phyloP scores from a whole-genome alignment of 2,329 filamentous ascomycete species.

The Raffaelea arxii region DNA sequence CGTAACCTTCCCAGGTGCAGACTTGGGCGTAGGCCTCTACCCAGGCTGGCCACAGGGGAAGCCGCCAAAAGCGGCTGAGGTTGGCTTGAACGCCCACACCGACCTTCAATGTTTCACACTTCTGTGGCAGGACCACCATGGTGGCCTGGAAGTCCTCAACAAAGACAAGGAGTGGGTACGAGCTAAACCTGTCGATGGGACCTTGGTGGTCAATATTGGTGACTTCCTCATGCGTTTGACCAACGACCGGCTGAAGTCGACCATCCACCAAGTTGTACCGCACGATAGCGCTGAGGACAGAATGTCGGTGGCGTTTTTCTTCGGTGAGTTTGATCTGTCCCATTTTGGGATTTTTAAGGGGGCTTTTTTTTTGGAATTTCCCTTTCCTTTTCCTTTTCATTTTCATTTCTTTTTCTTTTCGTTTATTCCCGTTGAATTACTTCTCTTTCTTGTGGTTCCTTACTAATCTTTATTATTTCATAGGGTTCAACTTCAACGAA shows the following conservation, averaged over 20 bases:
- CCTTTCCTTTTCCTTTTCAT: no score
- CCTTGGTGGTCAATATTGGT: slow-evolving; percentile 41
- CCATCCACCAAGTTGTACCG: slow-evolving; percentile 42
- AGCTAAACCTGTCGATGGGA: slow-evolving; percentile 26
- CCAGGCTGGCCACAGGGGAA: slow-evolving; percentile 18
- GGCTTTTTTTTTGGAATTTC: no score
- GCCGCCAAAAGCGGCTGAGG: slow-evolving; percentile 15
- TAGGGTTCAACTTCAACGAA: slow-evolving; percentile 35
- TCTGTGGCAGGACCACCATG: neutral
- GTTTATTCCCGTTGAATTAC: no score
- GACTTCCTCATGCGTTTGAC: slow-evolving; percentile 33
- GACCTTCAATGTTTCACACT: neutral
- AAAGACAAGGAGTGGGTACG: neutral
- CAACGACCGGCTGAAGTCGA: slow-evolving; percentile 14
- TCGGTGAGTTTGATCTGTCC: no score
- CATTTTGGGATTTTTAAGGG: no score
- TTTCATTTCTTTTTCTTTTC: no score
- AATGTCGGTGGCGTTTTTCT: slow-evolving; percentile 49
- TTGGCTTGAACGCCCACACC: slow-evolving; percentile 28
- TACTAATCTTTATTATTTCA: no score
- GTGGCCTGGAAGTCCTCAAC: neutral
- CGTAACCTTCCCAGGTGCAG: slow-evolving; percentile 23
- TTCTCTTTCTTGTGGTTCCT: no score
- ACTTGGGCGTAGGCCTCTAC: slow-evolving; percentile 15
- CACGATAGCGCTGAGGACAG: slow-evolving; percentile 26